Evolutionary conservation across 2,329 filamentous ascomycete genomes (phyloP), one percentile per base, ranked within the genome.

Genomic region (Periconia sp.): DNA sequence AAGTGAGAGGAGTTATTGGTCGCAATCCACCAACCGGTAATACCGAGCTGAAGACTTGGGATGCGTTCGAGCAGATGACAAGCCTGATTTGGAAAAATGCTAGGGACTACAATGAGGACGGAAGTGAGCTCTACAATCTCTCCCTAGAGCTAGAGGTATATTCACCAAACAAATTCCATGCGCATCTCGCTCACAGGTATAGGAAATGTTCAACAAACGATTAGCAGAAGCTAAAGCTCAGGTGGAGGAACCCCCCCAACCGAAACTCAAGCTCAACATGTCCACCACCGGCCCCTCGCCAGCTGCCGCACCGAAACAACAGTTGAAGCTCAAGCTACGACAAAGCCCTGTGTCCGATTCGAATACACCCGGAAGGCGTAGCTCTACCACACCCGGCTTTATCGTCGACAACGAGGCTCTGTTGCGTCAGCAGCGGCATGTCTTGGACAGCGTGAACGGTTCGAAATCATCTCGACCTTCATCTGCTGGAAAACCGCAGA

Each of bases 21-120:
- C 82, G 87, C 31, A 80, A 81, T 29, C 81, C 83, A 18, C 78
- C 82, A 5, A 78, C 79, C 3, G 76, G 73, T 9, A 65, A 72
- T 18, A 86, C 86, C 35, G 84, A 90, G 34, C 89, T 91, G 70
- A 92, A 89, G 66, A 87, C 77, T 36, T 96, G 92, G 92, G 80
- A 84, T 43, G 80, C 84, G 1, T 89, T 96, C 54, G 89, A 90
- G 65, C 85, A 91, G 40, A 88, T 88, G 60, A 79, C 89, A 10
- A 88, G 85, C 58, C 79, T 89, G 38, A 84, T 96, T 30, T 96
- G 92, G 92, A 81, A 80, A 35, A 96, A 96, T 68, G 90, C 91
- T 0, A 87, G 85, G 60, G 86, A 86, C 46, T 96, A 92, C 75
- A 96, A 96, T 56, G 89, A 96, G 68, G 91, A 96, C 63, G 88